Percentiles rank a stretch among this genome's conserved stretches.
Conservation (phyloP, 306 rosid genomes). For the Phaseolus lunatus region DNA sequence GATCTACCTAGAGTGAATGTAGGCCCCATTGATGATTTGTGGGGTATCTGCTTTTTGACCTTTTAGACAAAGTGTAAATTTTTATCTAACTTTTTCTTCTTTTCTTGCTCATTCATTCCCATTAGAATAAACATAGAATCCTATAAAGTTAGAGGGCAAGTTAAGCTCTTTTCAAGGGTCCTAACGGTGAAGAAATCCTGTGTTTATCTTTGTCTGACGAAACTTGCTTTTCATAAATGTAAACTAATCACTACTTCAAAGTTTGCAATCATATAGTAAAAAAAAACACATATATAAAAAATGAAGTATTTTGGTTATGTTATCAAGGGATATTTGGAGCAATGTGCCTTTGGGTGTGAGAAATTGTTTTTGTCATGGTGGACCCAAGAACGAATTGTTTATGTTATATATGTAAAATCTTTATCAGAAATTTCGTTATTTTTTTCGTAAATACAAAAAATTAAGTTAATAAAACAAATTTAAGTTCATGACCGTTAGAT, state of each 20-base stretch:
- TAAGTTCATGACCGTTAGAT: no score
- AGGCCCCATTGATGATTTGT: constrained; percentile 11
- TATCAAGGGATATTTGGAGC: background rate
- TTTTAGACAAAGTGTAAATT: constrained; percentile 42
- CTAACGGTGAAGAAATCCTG: constrained; percentile 21
- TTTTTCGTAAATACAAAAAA: no score
- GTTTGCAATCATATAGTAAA: no score
- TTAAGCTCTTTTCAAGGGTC: constrained; percentile 39
- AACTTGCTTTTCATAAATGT: background rate
- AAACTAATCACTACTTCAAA: no score
- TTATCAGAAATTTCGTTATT: no score
- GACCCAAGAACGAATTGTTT: background rate
- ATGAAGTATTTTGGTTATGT: no score
- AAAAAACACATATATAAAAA: no score
- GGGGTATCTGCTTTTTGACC: constrained; percentile 55
- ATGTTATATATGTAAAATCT: no score
- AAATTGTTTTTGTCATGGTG: constrained; percentile 6
- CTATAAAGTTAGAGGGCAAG: constrained; percentile 52
- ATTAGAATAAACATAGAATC: constrained; percentile 53
- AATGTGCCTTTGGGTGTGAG: background rate
- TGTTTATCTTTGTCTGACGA: background rate
- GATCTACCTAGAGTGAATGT: background rate
- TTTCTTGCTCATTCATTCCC: constrained; percentile 42
- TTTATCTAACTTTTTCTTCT: background rate
- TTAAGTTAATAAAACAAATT: no score